A percentile compares a stretch with the other conserved stretches of the same genome.
These are phyloP conservation scores for Sesbania bispinosa DNA, from an alignment of 306 rosid species.

Conservation along the genomic window DNA sequence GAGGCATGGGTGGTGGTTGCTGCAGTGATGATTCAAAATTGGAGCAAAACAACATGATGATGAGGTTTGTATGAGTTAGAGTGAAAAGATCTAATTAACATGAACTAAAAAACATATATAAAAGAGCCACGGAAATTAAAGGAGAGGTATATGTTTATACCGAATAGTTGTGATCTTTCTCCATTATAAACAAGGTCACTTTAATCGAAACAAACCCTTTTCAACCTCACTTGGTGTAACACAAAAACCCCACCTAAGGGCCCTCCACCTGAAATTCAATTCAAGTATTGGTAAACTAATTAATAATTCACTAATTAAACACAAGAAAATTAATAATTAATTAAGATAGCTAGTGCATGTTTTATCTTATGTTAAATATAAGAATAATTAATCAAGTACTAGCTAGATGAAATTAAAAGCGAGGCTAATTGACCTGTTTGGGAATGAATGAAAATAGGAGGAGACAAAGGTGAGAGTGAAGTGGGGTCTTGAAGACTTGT, in stretches of 20 bases:
- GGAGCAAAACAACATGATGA: constrained; percentile 44
- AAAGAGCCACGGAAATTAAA: not conserved
- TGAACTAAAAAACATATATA: not conserved
- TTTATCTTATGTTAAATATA: too few species aligned
- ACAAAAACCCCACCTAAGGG: constrained; percentile 39
- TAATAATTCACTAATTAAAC: not conserved
- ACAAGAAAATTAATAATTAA: not conserved
- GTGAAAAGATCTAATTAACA: constrained; percentile 40
- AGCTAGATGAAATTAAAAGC: too few species aligned
- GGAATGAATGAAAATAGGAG: constrained; percentile 7
- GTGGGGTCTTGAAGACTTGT: constrained; percentile 26
- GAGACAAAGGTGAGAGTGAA: constrained; percentile 28
- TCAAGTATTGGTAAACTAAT: not conserved
- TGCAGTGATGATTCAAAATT: constrained; percentile 23
- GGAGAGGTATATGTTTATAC: constrained; percentile 38
- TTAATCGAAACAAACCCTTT: constrained; percentile 38
- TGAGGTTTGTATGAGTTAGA: constrained; percentile 1
- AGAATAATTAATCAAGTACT: too few species aligned
- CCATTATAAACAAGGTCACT: constrained; percentile 49
- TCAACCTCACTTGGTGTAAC: constrained; percentile 21
- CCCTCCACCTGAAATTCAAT: constrained; percentile 37
- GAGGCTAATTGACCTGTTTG: too few species aligned
- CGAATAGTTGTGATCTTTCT: constrained; percentile 68
- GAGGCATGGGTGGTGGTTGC: constrained; percentile 53
- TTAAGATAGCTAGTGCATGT: too few species aligned